Percentiles rank a stretch among this genome's conserved stretches.
Conservation (phyloP, 805 yeast species). For the Lipomyces yamanashiensis region DNA sequence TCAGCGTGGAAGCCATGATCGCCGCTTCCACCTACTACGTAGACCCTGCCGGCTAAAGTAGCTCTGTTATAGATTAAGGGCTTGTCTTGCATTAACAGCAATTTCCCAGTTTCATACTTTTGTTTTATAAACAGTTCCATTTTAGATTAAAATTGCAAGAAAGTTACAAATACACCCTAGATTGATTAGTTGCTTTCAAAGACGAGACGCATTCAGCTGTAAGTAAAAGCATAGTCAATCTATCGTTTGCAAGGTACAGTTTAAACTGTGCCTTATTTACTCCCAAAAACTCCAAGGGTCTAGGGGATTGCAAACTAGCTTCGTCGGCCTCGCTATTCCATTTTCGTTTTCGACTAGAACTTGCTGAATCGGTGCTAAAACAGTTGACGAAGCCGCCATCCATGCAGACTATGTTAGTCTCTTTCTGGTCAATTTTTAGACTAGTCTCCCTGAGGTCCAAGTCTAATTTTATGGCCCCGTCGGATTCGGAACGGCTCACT, state of each 20-base stretch:
- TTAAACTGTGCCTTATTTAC: conserved; percentile 18
- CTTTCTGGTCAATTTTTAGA: conserved; percentile 10
- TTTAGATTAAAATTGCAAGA: not conserved
- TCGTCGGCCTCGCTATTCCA: conserved; percentile 3
- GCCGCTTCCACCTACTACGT: no score
- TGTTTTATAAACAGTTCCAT: not conserved
- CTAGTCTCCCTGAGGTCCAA: conserved; percentile 16
- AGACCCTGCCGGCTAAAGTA: no score
- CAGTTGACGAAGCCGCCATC: conserved; percentile 21
- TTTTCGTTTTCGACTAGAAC: conserved; percentile 1
- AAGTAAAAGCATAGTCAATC: conserved; percentile 13
- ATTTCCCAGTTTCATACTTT: not conserved
- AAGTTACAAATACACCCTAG: conserved; percentile 10
- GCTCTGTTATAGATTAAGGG: not conserved
- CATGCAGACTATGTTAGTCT: not conserved
- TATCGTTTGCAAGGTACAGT: conserved; percentile 4
- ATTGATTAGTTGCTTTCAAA: conserved; percentile 14
- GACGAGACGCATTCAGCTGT: conserved; percentile 13
- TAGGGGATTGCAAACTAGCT: not conserved
- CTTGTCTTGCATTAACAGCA: not conserved
- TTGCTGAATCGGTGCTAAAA: not conserved
- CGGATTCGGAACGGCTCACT: not conserved
- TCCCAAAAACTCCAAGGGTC: conserved; percentile 5
- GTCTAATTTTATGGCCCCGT: conserved; percentile 11
- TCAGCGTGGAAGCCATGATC: no score